Evolutionary conservation across 2,329 filamentous ascomycete genomes (phyloP).

Genomic region (Ceratocystiopsis sp.): DNA sequence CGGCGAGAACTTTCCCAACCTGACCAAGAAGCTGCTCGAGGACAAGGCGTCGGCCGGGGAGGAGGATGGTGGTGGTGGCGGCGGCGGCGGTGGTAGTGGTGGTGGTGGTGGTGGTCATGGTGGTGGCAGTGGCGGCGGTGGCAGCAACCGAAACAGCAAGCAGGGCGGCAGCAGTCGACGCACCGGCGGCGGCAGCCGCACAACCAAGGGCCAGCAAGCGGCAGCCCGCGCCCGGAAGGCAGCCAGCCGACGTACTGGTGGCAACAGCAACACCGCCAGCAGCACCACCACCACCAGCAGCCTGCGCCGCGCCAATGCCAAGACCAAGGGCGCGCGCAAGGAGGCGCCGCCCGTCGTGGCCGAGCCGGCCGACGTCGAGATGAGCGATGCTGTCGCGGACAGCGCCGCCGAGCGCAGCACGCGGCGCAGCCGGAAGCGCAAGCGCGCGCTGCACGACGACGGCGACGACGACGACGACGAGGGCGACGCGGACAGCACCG

Average conservation of each 20-base stretch:
- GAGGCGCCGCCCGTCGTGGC: conserved; percentile 7
- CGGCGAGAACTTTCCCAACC: conserved; percentile 48
- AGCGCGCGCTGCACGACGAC: neutral
- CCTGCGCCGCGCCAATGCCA: neutral
- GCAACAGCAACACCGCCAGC: neutral
- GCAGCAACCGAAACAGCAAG: neutral
- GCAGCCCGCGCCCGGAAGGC: too few relatives aligned
- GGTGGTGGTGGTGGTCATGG: conserved; percentile 4
- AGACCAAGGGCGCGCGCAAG: conserved; percentile 9
- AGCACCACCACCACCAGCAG: neutral
- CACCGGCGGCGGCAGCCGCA: too few relatives aligned
- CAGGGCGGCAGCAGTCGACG: too few relatives aligned
- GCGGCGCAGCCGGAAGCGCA: conserved; percentile 8
- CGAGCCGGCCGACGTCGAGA: too few relatives aligned
- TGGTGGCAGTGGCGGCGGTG: neutral
- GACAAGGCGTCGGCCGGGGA: conserved; percentile 18
- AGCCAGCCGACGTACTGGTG: too few relatives aligned
- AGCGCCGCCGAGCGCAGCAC: neutral
- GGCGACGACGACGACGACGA: neutral
- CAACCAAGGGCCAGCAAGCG: too few relatives aligned
- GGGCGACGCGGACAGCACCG: neutral
- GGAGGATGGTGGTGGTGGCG: conserved; percentile 4
- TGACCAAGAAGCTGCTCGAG: conserved; percentile 34
- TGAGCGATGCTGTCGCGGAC: too few relatives aligned
- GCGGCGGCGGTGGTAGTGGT: neutral